Base-by-base conservation (phyloP, 2,329 filamentous ascomycete species). In the Juglanconis oblonga region DNA sequence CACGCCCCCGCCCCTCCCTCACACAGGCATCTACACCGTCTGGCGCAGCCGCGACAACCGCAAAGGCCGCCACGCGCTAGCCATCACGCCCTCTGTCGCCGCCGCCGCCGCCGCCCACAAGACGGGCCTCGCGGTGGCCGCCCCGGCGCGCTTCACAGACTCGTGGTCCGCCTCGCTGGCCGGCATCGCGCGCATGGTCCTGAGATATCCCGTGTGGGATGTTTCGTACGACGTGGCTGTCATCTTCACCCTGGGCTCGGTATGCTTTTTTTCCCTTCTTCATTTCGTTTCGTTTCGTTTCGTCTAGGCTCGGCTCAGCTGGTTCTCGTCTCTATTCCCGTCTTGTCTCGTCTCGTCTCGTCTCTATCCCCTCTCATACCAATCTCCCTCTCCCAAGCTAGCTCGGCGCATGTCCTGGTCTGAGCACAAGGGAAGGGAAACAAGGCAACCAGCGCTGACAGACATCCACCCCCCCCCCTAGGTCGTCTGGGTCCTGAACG, bases 401-500 rank as follows among this genome's bases (percentile, higher is more conserved):
- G n/a, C n/a, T n/a, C n/a, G n/a, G n/a, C n/a, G n/a, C n/a, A n/a
- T n/a, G n/a, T n/a, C n/a, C n/a, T n/a, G n/a, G n/a, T n/a, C n/a
- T n/a, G n/a, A n/a, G n/a, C n/a, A n/a, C n/a, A n/a, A n/a, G n/a
- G n/a, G n/a, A n/a, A n/a, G n/a, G n/a, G n/a, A n/a, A n/a, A n/a
- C n/a, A n/a, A n/a, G n/a, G n/a, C 49, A 13, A 8, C 35, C 0
- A 66, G 11, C 38, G 38, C 38, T 40, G 9, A 40, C n/a, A 40
- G 4, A 17, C 17, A 47, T 6, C 14, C n/a, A n/a, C n/a, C n/a
- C n/a, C n/a, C n/a, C n/a, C n/a, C n/a, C n/a, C n/a, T n/a, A 55
- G 53, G 14, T 79, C 0, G 72, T 85, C 33, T 86, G 82, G 81
- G 76, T 82, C 1, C 68, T 85, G 61, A 89, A 89, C 67, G 79